Evolutionary conservation across 2,329 filamentous ascomycete species (phyloP).

Genomic region (Colletotrichum incanum): DNA sequence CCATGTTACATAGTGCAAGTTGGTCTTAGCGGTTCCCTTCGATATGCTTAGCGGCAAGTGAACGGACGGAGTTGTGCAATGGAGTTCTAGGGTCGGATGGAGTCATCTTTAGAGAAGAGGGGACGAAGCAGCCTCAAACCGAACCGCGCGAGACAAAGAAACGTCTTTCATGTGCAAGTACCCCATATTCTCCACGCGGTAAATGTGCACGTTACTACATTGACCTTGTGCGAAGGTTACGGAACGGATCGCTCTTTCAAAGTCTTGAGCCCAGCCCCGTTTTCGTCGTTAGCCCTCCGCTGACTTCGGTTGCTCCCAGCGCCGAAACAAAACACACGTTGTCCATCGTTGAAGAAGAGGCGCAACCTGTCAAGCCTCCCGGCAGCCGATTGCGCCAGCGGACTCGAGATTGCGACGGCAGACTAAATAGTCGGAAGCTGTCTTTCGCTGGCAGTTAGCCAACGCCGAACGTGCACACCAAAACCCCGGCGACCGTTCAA

Average conservation of each 20-base stretch:
- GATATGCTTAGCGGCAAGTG: constrained; percentile 13
- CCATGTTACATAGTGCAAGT: constrained; percentile 25
- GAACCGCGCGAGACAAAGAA: constrained; percentile 36
- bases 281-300: constrained; percentile 31
- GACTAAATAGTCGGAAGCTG: constrained; percentile 28
- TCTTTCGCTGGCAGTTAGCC: constrained; percentile 19
- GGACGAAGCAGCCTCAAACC: constrained; percentile 33
- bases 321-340: constrained; percentile 27
- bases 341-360: constrained; percentile 40
- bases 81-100: constrained; percentile 16
- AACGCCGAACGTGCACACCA: constrained; percentile 35
- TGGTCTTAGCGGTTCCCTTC: constrained; percentile 12
- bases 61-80: constrained; percentile 16
- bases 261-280: constrained; percentile 16
- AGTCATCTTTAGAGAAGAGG: constrained; percentile 15
- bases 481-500: constrained; percentile 29
- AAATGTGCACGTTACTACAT: constrained; percentile 26
- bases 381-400: constrained; percentile 13
- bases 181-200: constrained; percentile 34
- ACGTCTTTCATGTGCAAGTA: constrained; percentile 41
- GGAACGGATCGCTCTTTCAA: constrained; percentile 31
- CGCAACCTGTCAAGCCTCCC: constrained; percentile 33
- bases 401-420: constrained; percentile 14
- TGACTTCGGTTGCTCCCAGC: constrained; percentile 20
- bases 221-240: constrained; percentile 24